Evolutionary conservation across 495 filamentous ascomycete genomes (phyloP).

Genomic region (Tuber borchii): DNA sequence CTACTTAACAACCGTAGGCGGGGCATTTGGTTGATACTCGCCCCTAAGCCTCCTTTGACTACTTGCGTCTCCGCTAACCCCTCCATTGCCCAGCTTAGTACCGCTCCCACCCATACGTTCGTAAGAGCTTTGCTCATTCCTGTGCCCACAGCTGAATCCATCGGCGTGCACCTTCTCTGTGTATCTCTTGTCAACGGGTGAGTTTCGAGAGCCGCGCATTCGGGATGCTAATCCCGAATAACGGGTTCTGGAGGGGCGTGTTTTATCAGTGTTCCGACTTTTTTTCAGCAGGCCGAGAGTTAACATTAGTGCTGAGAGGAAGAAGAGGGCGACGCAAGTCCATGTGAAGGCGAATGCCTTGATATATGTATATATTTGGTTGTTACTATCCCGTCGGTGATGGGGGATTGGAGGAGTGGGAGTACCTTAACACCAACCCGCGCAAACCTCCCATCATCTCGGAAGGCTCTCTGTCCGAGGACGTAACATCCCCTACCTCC

Average conservation of each 20-base stretch:
- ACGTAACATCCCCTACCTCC: constrained; percentile 38
- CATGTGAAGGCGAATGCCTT: constrained; percentile 42
- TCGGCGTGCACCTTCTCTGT: constrained; percentile 15
- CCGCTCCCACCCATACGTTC: not conserved
- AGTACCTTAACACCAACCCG: constrained; percentile 40
- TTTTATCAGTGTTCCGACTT: constrained; percentile 17
- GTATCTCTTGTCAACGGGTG: constrained; percentile 10
- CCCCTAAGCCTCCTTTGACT: constrained; percentile 28
- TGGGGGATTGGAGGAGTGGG: not conserved
- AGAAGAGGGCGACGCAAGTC: constrained; percentile 38
- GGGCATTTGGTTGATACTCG: constrained; percentile 24
- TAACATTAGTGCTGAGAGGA: constrained; percentile 23
- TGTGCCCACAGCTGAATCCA: not conserved
- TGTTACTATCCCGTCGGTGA: not conserved
- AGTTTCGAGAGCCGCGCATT: constrained; percentile 12
- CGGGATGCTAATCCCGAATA: constrained; percentile 16
- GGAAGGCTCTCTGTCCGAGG: constrained; percentile 32
- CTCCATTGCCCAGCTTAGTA: not conserved
- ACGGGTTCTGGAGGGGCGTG: constrained; percentile 12
- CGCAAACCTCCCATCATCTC: constrained; percentile 32
- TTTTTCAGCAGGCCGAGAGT: constrained; percentile 13
- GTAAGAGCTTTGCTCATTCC: constrained; percentile 12
- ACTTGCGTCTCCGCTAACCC: constrained; percentile 14
- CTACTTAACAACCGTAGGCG: not conserved
- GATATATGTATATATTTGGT: not conserved